Conservation (phyloP, 1,284 basidiomycete genomes). For the Cutaneotrichosporon cavernicola region DNA sequence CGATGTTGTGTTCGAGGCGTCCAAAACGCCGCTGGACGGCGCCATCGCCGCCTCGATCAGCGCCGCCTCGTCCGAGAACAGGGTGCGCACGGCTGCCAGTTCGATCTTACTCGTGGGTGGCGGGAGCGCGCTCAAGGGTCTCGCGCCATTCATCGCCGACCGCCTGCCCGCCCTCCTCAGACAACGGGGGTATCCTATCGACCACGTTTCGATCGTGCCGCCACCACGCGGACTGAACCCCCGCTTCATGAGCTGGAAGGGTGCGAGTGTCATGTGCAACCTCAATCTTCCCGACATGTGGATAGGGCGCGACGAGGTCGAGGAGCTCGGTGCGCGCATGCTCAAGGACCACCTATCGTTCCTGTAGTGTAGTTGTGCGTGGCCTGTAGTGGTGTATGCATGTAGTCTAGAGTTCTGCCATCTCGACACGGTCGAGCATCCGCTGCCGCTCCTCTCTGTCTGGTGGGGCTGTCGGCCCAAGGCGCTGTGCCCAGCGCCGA, state of each 20-base stretch:
- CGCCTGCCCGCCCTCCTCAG: slow-evolving; percentile 62
- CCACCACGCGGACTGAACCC: slow-evolving; percentile 92
- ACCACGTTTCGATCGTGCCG: slow-evolving; percentile 82
- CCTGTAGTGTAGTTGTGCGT: slow-evolving; percentile 5
- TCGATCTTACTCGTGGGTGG: slow-evolving; percentile 84
- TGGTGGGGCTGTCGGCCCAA: background rate
- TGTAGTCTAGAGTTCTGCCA: slow-evolving; percentile 31
- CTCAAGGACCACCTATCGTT: slow-evolving; percentile 53
- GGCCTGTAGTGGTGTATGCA: too few relatives aligned
- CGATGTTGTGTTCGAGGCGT: slow-evolving; percentile 65
- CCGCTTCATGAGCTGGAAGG: slow-evolving; percentile 88
- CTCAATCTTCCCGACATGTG: slow-evolving; percentile 88
- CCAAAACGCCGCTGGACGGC: slow-evolving; percentile 87
- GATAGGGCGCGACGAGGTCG: slow-evolving; percentile 85
- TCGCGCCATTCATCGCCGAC: slow-evolving; percentile 44
- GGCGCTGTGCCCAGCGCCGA: background rate
- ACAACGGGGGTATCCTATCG: slow-evolving; percentile 81
- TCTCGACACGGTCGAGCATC: slow-evolving; percentile 37
- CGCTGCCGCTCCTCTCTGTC: slow-evolving; percentile 26
- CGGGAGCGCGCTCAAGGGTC: slow-evolving; percentile 60
- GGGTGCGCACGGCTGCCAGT: slow-evolving; percentile 82
- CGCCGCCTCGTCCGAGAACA: slow-evolving; percentile 80
- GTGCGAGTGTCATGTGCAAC: slow-evolving; percentile 86
- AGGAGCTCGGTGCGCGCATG: slow-evolving; percentile 55
- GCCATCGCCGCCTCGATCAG: slow-evolving; percentile 90